Percentiles rank a stretch among this genome's conserved stretches.
Evolutionary conservation across 1,139 yeast species (phyloP).

Genomic region (Torulaspora globosa): DNA sequence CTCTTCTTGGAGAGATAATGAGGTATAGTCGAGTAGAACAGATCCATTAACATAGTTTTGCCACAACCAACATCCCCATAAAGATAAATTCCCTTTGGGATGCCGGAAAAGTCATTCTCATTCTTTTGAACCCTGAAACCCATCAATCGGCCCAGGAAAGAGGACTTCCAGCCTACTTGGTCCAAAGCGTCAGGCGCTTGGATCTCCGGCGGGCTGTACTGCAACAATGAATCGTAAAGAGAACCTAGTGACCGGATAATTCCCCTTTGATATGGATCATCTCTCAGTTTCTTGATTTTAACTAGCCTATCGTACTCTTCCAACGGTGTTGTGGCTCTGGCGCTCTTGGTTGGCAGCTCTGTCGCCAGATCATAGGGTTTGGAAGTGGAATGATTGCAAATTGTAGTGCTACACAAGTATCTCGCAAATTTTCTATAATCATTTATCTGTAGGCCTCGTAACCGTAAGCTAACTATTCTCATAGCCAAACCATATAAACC

Average conservation of each 20-base stretch:
- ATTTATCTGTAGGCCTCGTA: not conserved
- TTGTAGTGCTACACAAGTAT: not conserved
- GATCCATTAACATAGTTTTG: slow-evolving; percentile 95
- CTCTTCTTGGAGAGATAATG: slow-evolving; percentile 68
- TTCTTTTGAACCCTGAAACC: slow-evolving; percentile 1
- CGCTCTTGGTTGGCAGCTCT: not conserved
- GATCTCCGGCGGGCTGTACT: slow-evolving; percentile 56
- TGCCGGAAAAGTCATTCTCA: slow-evolving; percentile 21
- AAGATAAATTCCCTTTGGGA: slow-evolving; percentile 79
- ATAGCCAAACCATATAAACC: not conserved
- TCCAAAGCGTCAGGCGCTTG: slow-evolving; percentile 46
- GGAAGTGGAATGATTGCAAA: not conserved
- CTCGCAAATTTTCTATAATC: not conserved
- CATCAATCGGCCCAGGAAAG: slow-evolving; percentile 36
- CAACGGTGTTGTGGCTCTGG: slow-evolving; percentile 43
- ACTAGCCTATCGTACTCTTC: slow-evolving; percentile 60
- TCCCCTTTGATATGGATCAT: slow-evolving; percentile 63
- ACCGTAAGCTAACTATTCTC: not conserved
- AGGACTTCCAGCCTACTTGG: slow-evolving; percentile 44
- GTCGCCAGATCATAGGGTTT: not conserved
- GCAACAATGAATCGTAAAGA: slow-evolving; percentile 46
- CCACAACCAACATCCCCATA: slow-evolving; percentile 99
- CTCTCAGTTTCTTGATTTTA: slow-evolving; percentile 48
- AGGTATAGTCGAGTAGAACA: slow-evolving; percentile 83
- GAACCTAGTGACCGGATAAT: slow-evolving; percentile 53